Base-by-base conservation (phyloP, 805 yeast species). In the Diddensiella caesifluorescens region DNA sequence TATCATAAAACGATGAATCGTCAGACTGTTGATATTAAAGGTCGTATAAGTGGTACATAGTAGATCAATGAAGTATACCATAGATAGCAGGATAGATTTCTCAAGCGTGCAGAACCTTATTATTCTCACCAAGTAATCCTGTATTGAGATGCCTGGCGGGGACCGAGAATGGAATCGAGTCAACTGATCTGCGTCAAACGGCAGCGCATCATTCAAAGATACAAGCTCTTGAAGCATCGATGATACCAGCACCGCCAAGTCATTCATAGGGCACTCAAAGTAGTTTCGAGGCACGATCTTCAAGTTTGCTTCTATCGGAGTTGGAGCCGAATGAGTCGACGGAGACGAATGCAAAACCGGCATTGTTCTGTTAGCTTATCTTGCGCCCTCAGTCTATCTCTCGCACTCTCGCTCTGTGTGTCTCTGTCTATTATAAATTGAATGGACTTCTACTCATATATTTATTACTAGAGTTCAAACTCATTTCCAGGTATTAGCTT, bases 91-190 rank as follows among this genome's bases (percentile, higher is more conserved):
- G 1, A 90, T 83, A 3, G 94, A 83, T 47, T 83, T 83, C 50
- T 88, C 95, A 44, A 92, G 68, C 35, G 86, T 79, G 45, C 95
- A 88, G 62, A 84, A 90, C 53, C 84, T 82, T 5, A 90, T 74
- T 36, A 90, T 67, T 52, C 97, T 72, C 35, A 79, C 63, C 33
- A 89, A 62, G 55, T 90, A 90, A 41, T 83, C 84, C 50, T 74
- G 75, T 12, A 88, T 77, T 4, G 95, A 81, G 33, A 90, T 90
- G 13, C 74, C 75, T 0, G 98, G 97, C 3, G 97, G 95, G 0
- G 90, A 80, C 48, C 97, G 72, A 3, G 97, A 88, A 61, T 90
- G 98, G 61, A 90, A 90, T 50, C 97, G 68, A 1, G 98, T 90
- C 39, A 92, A 70, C 22, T 60, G 56, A 15, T 59, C 59, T 5